These are phyloP conservation scores for Ogataea wickerhamii DNA, from an alignment of 805 yeast species.

Conservation along the genomic window DNA sequence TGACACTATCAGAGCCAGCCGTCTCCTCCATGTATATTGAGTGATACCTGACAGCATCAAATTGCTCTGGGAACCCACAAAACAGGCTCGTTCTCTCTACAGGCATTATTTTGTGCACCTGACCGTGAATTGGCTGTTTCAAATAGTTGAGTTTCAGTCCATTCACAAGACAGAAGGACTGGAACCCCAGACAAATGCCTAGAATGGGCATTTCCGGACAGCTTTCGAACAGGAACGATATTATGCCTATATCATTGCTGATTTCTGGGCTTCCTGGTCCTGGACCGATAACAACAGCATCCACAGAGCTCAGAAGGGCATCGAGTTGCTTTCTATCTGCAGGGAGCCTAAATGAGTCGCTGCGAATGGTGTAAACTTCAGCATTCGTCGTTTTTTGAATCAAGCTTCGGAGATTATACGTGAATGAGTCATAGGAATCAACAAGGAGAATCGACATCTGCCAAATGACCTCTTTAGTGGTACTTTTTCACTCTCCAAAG, in stretches of 20 bases:
- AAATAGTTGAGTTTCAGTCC: conserved; percentile 57
- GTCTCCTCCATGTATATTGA: conserved; percentile 56
- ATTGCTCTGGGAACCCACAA: conserved; percentile 36
- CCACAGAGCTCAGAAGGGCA: conserved; percentile 48
- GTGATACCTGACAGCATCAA: conserved; percentile 83
- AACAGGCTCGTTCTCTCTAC: conserved; percentile 36
- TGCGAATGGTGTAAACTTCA: conserved; percentile 56
- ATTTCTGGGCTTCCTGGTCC: conserved; percentile 91
- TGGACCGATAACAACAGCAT: conserved; percentile 86
- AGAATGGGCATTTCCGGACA: conserved; percentile 57
- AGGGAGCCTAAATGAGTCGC: conserved; percentile 47
- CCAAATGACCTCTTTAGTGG: no score
- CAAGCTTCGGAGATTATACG: conserved; percentile 70
- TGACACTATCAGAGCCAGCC: conserved; percentile 29
- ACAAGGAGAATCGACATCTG: conserved; percentile 63
- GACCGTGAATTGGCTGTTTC: conserved; percentile 76
- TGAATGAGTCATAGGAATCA: conserved; percentile 95
- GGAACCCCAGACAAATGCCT: conserved; percentile 94
- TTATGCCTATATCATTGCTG: conserved; percentile 66
- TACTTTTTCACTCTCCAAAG: not conserved
- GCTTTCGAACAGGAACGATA: conserved; percentile 49
- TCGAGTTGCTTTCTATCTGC: conserved; percentile 35
- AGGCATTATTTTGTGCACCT: conserved; percentile 51
- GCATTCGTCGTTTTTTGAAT: conserved; percentile 50
- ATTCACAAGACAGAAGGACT: conserved; percentile 59